Conservation (phyloP, 768 basidiomycete species). For the Auricularia heimuer region DNA sequence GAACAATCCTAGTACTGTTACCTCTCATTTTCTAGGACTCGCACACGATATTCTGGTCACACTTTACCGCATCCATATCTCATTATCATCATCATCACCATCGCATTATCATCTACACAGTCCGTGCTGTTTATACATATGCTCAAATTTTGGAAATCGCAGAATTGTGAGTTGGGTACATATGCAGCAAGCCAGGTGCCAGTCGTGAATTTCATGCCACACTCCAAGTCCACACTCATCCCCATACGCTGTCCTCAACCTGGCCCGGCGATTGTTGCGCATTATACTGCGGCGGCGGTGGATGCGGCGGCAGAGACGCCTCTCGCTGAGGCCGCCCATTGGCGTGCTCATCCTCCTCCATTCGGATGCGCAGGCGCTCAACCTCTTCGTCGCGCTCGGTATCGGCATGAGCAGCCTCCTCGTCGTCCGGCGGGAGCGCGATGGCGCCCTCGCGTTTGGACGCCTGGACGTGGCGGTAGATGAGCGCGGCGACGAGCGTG, state of each 20-base stretch:
- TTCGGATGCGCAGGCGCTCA: background rate
- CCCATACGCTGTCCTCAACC: constrained; percentile 1
- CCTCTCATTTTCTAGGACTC: background rate
- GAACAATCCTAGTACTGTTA: background rate
- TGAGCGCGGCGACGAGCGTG: constrained; percentile 35
- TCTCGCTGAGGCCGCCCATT: background rate
- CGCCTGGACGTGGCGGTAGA: constrained; percentile 27
- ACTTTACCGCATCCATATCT: background rate
- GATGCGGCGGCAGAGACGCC: background rate
- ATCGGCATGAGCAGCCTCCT: constrained; percentile 4
- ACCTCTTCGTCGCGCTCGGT: background rate
- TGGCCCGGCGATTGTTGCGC: background rate
- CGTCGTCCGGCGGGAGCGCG: constrained; percentile 31
- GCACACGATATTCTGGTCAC: background rate
- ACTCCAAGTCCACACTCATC: background rate
- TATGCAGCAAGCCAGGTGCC: too few species aligned
- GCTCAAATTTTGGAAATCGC: too few species aligned
- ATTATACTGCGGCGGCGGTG: background rate
- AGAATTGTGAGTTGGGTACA: too few species aligned
- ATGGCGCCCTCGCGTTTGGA: constrained; percentile 27
- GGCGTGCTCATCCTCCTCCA: background rate
- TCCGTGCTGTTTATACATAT: too few species aligned
- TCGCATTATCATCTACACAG: background rate
- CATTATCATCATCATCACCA: background rate
- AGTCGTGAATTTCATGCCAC: background rate